A percentile compares a stretch with the other conserved stretches of the same genome.
Evolutionary conservation across 2,329 filamentous ascomycete genomes (phyloP).

Genomic region (Botrytis galanthina): DNA sequence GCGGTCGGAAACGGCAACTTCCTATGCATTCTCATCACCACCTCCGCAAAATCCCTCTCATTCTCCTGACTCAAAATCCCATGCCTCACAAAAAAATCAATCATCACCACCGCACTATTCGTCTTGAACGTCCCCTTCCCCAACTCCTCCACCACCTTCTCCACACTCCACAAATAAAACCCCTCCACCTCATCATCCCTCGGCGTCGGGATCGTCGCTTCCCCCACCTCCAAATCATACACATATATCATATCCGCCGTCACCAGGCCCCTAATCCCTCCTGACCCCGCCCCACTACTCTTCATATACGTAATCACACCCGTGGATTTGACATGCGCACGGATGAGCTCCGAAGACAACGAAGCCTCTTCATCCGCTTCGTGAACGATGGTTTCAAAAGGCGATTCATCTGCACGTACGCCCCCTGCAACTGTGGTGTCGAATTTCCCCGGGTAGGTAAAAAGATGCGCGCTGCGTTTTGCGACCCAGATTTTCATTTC

Average conservation of each 20-base stretch:
- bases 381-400: slow-evolving; percentile 65
- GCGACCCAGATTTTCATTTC: slow-evolving; percentile 68
- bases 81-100: slow-evolving; percentile 80
- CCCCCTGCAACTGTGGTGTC: slow-evolving; percentile 81
- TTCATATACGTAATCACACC: slow-evolving; percentile 64
- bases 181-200: slow-evolving; percentile 75
- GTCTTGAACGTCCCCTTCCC: slow-evolving; percentile 74
- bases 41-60: slow-evolving; percentile 44
- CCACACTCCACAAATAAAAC: slow-evolving; percentile 65
- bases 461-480: slow-evolving; percentile 59
- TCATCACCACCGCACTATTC: slow-evolving; percentile 72
- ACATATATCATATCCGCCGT: slow-evolving; percentile 71
- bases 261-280: slow-evolving; percentile 49
- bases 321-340: slow-evolving; percentile 47
- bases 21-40: slow-evolving; percentile 18
- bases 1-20: slow-evolving; percentile 16
- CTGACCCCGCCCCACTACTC: slow-evolving; percentile 54
- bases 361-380: slow-evolving; percentile 74
- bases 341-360: slow-evolving; percentile 56
- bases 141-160: slow-evolving; percentile 59
- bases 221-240: slow-evolving; percentile 68
- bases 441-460: slow-evolving; percentile 70
- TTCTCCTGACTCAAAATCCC: slow-evolving; percentile 69
- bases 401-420: slow-evolving; percentile 62
- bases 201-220: slow-evolving; percentile 59